Evolutionary conservation across 495 filamentous ascomycete species (phyloP).

Genomic region (Tuber aestivum): DNA sequence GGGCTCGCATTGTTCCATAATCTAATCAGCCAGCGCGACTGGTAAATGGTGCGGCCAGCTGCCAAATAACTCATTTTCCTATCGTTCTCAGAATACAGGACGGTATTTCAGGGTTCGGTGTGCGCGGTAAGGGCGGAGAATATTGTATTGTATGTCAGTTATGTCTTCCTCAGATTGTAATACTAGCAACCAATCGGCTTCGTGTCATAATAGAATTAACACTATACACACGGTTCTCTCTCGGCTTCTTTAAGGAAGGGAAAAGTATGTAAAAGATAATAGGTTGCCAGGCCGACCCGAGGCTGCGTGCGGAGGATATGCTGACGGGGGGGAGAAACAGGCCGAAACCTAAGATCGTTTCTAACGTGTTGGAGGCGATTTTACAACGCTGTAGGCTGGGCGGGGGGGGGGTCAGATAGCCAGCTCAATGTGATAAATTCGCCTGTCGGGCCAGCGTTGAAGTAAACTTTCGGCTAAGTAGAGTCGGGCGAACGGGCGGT

Average conservation of each 20-base stretch:
- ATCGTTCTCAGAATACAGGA: not conserved
- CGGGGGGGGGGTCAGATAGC: not conserved
- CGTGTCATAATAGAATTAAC: not conserved
- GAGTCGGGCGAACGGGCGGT: not conserved
- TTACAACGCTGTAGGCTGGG: not conserved
- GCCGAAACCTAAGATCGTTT: not conserved
- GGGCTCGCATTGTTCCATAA: not conserved
- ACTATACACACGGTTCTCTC: not conserved
- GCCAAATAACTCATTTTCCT: not conserved
- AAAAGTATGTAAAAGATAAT: not conserved
- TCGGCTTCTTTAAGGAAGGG: not conserved
- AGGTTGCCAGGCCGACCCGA: not conserved
- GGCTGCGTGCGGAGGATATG: not conserved
- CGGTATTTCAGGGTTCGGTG: not conserved
- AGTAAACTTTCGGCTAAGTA: not conserved
- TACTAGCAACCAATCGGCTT: not conserved
- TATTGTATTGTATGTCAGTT: not conserved
- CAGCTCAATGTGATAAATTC: not conserved
- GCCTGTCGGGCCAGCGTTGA: not conserved
- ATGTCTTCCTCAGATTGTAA: not conserved
- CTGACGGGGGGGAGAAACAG: not conserved
- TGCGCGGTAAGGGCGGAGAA: not conserved
- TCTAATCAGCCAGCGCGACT: not conserved
- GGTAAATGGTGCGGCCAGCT: not conserved
- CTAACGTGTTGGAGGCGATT: not conserved